Base-by-base conservation (phyloP, 441 rosid species). In the Rhodomyrtus psidioides region DNA sequence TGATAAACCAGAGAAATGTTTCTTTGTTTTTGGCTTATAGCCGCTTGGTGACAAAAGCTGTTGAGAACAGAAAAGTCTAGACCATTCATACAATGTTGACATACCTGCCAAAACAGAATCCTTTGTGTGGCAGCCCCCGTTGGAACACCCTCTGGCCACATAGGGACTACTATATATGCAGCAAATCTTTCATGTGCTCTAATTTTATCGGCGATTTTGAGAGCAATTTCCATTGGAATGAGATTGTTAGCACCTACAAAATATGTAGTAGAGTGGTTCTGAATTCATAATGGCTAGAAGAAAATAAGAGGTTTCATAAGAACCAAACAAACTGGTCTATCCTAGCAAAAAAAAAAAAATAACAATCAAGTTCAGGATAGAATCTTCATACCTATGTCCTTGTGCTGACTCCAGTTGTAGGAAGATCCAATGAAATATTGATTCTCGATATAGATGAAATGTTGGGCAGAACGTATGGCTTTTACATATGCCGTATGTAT, bases 111-210 rank as follows among this genome's bases (percentile, higher is more conserved):
- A 93, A 93, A 95, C 60, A 97, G 91, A 90, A 97, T 97, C 90
- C 98, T 93, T 91, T 97, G 99, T 9, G 97, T 93, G 60, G 99
- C 95, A 87, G 94, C 92, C 39, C 97, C 96, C 2, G 97, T 93
- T 83, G 99, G 99, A 90, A 87, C 92, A 74, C 99, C 99, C 91
- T 98, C 98, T 2, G 99, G 99, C 98, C 98, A 98, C 98, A 98
- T 96, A 28, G 99, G 99, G 84, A 98, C 65, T 83, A 96, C 96
- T 81, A 98, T 92, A 88, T 96, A 98, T n/a, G 93, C 99, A 90
- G 98, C 95, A 91, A 98, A 96, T 74, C 99, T 92, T 93, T 98
- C 97, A 75, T 92, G 88, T 76, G 98, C 98, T 90, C 93, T 94
- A 84, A 98, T 98, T 93, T 98, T 98, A 26, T 92, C 91, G 24